Conservation (phyloP, 345 rosid genomes). For the Triadica sebifera region DNA sequence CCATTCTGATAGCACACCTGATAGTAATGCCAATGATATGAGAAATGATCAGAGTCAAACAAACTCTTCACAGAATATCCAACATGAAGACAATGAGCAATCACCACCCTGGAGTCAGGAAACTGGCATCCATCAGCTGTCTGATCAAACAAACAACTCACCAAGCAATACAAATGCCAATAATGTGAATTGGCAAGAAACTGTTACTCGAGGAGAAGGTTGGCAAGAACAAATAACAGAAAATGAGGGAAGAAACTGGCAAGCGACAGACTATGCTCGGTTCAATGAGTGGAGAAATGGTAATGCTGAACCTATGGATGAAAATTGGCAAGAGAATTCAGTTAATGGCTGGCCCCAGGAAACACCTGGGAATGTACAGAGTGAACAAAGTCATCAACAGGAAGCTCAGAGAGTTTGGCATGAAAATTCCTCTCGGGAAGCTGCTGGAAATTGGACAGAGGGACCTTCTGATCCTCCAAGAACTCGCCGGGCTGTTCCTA, state of each 20-base stretch:
- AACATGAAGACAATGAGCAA: slow-evolving; percentile 42
- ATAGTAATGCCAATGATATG: slow-evolving; percentile 40
- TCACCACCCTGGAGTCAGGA: slow-evolving; percentile 45
- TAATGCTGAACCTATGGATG: slow-evolving; percentile 51
- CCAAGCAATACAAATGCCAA: slow-evolving; percentile 41
- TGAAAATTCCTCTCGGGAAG: slow-evolving; percentile 51
- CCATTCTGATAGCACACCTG: slow-evolving; percentile 47
- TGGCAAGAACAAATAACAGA: slow-evolving; percentile 45
- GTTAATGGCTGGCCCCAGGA: slow-evolving; percentile 55
- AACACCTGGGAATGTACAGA: slow-evolving; percentile 39
- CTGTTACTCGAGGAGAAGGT: slow-evolving; percentile 39
- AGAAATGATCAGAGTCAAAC: slow-evolving; percentile 38
- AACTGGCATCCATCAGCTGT: slow-evolving; percentile 33
- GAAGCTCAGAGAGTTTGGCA: slow-evolving; percentile 59
- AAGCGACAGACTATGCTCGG: slow-evolving; percentile 40
- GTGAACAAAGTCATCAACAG: slow-evolving; percentile 43
- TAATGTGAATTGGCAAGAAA: slow-evolving; percentile 54
- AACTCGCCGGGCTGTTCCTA: slow-evolving; percentile 54
- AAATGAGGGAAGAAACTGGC: slow-evolving; percentile 55
- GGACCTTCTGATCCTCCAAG: slow-evolving; percentile 61
- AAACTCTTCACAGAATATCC: slow-evolving; percentile 42
- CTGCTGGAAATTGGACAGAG: slow-evolving; percentile 59
- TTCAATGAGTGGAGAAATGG: slow-evolving; percentile 50
- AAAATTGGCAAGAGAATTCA: slow-evolving; percentile 51
- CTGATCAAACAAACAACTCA: slow-evolving; percentile 41